phyloP scores from a whole-genome alignment of 2,329 filamentous ascomycete genomes.

The Verticillium albo-atrum region DNA sequence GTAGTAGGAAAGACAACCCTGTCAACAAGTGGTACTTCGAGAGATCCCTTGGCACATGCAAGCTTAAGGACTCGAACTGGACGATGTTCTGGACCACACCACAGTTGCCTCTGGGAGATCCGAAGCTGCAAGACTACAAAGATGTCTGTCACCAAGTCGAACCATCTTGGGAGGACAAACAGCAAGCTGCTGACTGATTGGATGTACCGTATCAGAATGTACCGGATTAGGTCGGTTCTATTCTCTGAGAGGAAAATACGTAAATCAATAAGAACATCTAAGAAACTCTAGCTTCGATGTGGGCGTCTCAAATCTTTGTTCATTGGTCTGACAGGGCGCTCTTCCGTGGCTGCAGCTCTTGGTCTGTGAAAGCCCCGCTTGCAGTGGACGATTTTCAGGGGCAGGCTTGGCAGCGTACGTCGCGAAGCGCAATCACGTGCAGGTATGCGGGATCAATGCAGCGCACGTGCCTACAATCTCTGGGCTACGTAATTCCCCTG shows the following conservation, averaged over 20 bases:
- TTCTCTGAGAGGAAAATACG: too few relatives aligned
- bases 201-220: background rate
- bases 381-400: background rate
- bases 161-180: slow-evolving; percentile 60
- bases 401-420: background rate
- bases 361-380: background rate
- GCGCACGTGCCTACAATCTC: background rate
- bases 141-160: slow-evolving; percentile 63
- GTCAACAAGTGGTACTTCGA: slow-evolving; percentile 99
- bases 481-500: background rate
- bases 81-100: slow-evolving; percentile 97
- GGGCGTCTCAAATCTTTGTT: too few relatives aligned
- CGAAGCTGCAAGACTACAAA: slow-evolving; percentile 64
- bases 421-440: background rate
- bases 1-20: slow-evolving; percentile 83
- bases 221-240: background rate
- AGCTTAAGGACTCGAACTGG: slow-evolving; percentile 80
- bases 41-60: slow-evolving; percentile 75
- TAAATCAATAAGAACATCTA: background rate
- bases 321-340: too few relatives aligned
- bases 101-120: slow-evolving; percentile 50
- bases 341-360: too few relatives aligned
- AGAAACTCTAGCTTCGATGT: too few relatives aligned
- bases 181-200: slow-evolving; percentile 22
- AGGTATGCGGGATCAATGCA: background rate